Percentiles rank a stretch among this genome's conserved stretches.
These are phyloP conservation scores for thale cress (Arabidopsis thaliana) DNA, from an alignment of 345 rosid genomes.

Conservation along the genomic window DNA sequence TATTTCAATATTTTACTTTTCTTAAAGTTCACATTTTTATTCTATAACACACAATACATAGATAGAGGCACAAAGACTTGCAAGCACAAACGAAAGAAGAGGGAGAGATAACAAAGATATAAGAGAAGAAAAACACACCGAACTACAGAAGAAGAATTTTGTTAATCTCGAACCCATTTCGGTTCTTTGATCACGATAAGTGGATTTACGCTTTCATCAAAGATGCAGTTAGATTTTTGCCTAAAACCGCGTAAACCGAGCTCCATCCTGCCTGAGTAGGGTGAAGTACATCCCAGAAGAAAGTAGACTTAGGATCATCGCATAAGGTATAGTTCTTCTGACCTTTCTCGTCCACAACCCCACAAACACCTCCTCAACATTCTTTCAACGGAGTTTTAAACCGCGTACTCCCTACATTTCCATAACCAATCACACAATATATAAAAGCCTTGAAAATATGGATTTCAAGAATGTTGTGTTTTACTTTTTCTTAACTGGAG, in stretches of 20 bases:
- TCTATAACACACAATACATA: background rate
- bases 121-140: background rate
- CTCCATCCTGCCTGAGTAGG: background rate
- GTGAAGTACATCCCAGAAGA: slow-evolving; percentile 3
- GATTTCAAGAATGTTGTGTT: background rate
- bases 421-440: background rate
- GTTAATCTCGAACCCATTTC: background rate
- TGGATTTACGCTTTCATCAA: background rate
- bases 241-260: background rate
- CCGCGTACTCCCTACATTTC: background rate
- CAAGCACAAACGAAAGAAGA: background rate
- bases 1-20: background rate
- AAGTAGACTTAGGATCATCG: background rate
- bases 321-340: background rate
- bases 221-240: background rate
- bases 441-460: background rate
- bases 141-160: background rate
- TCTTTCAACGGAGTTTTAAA: background rate
- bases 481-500: background rate
- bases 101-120: background rate
- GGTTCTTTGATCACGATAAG: background rate
- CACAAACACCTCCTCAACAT: background rate
- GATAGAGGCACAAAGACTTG: background rate
- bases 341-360: background rate
- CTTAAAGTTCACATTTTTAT: background rate